Conservation (phyloP, 139 green algal genomes). For the Chlorella sorokiniana region DNA sequence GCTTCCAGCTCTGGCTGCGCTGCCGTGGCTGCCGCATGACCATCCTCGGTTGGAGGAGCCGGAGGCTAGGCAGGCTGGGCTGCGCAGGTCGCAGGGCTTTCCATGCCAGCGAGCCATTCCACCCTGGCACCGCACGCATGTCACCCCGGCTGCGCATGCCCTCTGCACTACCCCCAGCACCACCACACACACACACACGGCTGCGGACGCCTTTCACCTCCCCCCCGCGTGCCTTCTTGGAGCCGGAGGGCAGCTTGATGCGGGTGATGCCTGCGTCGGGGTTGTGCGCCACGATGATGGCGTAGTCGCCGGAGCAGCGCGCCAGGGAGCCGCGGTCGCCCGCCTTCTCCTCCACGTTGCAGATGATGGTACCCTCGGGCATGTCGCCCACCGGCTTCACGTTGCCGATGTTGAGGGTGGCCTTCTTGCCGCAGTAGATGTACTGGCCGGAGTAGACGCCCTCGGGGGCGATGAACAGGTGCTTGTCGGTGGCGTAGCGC, state of each 20-base stretch:
- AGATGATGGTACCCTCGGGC: slow-evolving; percentile 98
- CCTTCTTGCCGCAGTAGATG: slow-evolving; percentile 98
- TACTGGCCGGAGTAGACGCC: slow-evolving; percentile 98
- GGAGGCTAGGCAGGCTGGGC: no score
- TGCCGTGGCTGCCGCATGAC: no score
- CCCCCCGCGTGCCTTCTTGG: slow-evolving; percentile 87
- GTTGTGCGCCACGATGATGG: slow-evolving; percentile 98
- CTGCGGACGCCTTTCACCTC: not conserved
- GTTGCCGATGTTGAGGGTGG: slow-evolving; percentile 95
- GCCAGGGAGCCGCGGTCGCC: slow-evolving; percentile 94
- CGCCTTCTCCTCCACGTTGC: slow-evolving; percentile 95
- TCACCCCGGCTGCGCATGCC: not conserved
- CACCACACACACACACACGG: not conserved
- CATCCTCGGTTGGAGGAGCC: no score
- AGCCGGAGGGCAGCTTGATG: slow-evolving; percentile 98
- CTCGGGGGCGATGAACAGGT: slow-evolving; percentile 96
- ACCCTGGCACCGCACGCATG: no score
- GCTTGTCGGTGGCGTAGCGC: slow-evolving; percentile 94
- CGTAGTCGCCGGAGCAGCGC: slow-evolving; percentile 95
- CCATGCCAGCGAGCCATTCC: no score
- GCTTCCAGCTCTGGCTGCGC: no score
- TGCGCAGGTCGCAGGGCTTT: no score
- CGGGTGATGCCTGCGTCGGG: slow-evolving; percentile 94
- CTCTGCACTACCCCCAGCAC: not conserved
- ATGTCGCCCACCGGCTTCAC: slow-evolving; percentile 95